These are phyloP conservation scores for Blastobotrys indianensis DNA, from an alignment of 1,139 yeast species.

Conservation along the genomic window DNA sequence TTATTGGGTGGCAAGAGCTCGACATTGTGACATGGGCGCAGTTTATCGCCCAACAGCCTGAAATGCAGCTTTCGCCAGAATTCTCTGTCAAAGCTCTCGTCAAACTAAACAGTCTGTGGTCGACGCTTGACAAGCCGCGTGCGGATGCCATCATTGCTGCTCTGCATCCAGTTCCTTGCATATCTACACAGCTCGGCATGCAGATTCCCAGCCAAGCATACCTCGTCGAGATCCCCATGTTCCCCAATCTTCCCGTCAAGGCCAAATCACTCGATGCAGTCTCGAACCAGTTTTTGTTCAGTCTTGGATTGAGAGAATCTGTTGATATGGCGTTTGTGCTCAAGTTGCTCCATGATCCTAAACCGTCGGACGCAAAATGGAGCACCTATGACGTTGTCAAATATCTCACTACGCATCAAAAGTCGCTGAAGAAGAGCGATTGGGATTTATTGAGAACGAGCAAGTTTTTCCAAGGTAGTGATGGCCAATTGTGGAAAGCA, in stretches of 20 bases:
- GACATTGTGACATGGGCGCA: constrained; percentile 28
- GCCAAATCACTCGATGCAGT: constrained; percentile 24
- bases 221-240: constrained; percentile 31
- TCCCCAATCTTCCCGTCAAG: constrained; percentile 37
- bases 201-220: constrained; percentile 34
- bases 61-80: constrained; percentile 22
- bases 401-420: constrained; percentile 30
- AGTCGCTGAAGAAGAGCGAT: constrained; percentile 28
- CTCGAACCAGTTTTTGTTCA: constrained; percentile 28
- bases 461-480: constrained; percentile 28
- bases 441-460: constrained; percentile 29
- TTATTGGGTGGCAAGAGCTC: constrained; percentile 30
- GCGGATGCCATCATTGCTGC: constrained; percentile 16
- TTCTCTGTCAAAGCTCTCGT: constrained; percentile 29
- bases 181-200: constrained; percentile 39
- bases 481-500: constrained; percentile 20
- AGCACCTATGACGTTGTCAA: constrained; percentile 34
- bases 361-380: constrained; percentile 27
- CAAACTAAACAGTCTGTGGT: constrained; percentile 29
- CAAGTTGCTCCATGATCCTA: constrained; percentile 29
- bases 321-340: constrained; percentile 38
- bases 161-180: constrained; percentile 28
- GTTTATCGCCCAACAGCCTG: constrained; percentile 22
- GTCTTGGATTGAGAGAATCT: constrained; percentile 36
- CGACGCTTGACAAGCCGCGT: constrained; percentile 14